Evolutionary conservation across 768 basidiomycete genomes (phyloP).

Genomic region (Coprinopsis sp.): DNA sequence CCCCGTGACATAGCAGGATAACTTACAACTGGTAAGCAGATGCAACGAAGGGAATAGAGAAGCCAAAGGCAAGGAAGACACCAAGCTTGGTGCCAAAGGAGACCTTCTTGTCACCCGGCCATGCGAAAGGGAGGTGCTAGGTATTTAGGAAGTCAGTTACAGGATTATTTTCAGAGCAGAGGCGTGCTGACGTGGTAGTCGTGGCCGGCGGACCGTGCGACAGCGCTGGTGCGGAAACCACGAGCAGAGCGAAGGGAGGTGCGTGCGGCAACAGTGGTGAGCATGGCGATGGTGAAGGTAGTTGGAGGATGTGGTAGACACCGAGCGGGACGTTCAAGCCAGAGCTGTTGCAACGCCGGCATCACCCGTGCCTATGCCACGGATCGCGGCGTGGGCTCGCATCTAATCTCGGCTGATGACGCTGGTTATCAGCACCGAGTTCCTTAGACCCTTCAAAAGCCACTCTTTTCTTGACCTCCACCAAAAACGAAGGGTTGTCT

Average conservation of each 20-base stretch:
- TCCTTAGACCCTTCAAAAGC: too few species aligned
- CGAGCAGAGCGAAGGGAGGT: constrained; percentile 34
- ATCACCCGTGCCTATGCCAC: too few species aligned
- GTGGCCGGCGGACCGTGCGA: constrained; percentile 41
- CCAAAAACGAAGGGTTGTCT: too few species aligned
- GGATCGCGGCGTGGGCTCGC: too few species aligned
- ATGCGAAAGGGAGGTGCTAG: constrained; percentile 55
- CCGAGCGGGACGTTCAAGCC: constrained; percentile 10
- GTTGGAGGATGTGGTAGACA: constrained; percentile 8
- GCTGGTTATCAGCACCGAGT: too few species aligned
- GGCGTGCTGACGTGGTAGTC: constrained; percentile 49
- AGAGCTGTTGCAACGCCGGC: too few species aligned
- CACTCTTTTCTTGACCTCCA: too few species aligned
- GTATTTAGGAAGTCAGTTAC: constrained; percentile 10
- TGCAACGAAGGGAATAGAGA: constrained; percentile 65
- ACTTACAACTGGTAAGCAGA: constrained; percentile 62
- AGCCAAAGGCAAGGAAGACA: constrained; percentile 48
- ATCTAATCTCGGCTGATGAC: too few species aligned
- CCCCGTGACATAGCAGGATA: constrained; percentile 1
- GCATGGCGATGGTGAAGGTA: constrained; percentile 4
- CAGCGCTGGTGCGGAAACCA: constrained; percentile 35
- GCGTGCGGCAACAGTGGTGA: constrained; percentile 36
- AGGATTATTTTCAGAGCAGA: background rate
- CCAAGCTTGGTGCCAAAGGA: constrained; percentile 46
- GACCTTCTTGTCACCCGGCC: constrained; percentile 46